phyloP scores from a whole-genome alignment of 2,329 filamentous ascomycete species.

The Xylaria digitata region DNA sequence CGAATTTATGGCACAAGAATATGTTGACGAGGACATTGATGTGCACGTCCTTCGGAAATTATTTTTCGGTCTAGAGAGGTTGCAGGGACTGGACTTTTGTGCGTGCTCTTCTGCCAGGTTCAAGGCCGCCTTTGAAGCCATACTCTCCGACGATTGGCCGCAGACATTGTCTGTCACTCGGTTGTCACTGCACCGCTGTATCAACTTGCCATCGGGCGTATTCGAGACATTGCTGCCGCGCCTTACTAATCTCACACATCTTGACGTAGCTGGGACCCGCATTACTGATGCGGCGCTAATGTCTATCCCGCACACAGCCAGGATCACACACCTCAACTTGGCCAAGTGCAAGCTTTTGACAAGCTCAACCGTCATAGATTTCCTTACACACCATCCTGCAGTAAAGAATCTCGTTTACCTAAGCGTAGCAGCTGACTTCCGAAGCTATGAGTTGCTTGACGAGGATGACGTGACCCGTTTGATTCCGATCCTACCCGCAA shows the following conservation, averaged over 20 bases:
- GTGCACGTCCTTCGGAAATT: slow-evolving; percentile 76
- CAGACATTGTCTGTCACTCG: slow-evolving; percentile 70
- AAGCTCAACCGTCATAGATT: slow-evolving; percentile 74
- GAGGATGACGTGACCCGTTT: slow-evolving; percentile 73
- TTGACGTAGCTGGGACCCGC: slow-evolving; percentile 82
- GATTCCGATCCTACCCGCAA: slow-evolving; percentile 72
- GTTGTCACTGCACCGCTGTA: slow-evolving; percentile 82
- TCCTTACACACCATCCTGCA: slow-evolving; percentile 77
- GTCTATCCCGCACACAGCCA: slow-evolving; percentile 76
- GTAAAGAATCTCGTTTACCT: slow-evolving; percentile 75
- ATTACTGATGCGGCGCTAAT: slow-evolving; percentile 77
- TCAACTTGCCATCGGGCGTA: slow-evolving; percentile 72
- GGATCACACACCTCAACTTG: slow-evolving; percentile 81
- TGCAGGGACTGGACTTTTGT: slow-evolving; percentile 80
- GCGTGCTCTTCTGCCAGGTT: slow-evolving; percentile 77
- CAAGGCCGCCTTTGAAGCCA: slow-evolving; percentile 70
- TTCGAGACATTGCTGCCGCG: slow-evolving; percentile 79
- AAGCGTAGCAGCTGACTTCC: slow-evolving; percentile 77
- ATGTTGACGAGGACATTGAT: slow-evolving; percentile 80
- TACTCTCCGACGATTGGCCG: slow-evolving; percentile 65
- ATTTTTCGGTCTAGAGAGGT: slow-evolving; percentile 71
- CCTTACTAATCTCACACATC: slow-evolving; percentile 76
- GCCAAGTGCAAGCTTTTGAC: slow-evolving; percentile 79
- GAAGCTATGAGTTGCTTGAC: slow-evolving; percentile 77
- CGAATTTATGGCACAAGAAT: slow-evolving; percentile 84